These are phyloP conservation scores for Sporothrix globosa DNA, from an alignment of 2,329 filamentous ascomycete genomes.

Conservation along the genomic window DNA sequence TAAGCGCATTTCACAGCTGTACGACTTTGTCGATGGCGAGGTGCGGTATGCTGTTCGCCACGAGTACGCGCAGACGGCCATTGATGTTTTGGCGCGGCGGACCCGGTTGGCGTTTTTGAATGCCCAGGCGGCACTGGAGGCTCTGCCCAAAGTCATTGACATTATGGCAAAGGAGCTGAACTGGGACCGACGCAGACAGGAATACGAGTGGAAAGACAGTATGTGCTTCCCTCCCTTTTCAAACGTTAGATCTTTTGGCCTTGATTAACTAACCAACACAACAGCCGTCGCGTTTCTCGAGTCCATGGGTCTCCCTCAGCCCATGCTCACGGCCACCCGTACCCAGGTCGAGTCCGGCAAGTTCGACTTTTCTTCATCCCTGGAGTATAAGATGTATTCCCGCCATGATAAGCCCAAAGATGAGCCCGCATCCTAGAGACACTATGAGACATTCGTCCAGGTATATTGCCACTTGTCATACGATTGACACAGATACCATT, in stretches of 20 bases:
- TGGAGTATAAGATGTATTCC: constrained; percentile 66
- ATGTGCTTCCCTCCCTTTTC: background rate
- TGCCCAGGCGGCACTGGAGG: constrained; percentile 85
- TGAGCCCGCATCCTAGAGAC: constrained; percentile 34
- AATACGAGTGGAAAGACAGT: constrained; percentile 76
- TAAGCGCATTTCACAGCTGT: constrained; percentile 75
- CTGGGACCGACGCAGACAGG: constrained; percentile 74
- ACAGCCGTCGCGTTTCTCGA: constrained; percentile 59
- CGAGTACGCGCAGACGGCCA: constrained; percentile 89
- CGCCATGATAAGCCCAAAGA: constrained; percentile 59
- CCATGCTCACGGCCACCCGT: constrained; percentile 59
- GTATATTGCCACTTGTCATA: background rate
- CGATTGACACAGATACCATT: background rate
- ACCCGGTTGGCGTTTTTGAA: constrained; percentile 89
- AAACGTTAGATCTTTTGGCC: background rate
- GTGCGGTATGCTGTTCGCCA: constrained; percentile 83
- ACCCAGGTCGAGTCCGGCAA: constrained; percentile 64
- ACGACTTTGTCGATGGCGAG: constrained; percentile 91
- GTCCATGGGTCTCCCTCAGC: constrained; percentile 67
- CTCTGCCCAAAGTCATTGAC: constrained; percentile 82
- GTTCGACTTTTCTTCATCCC: constrained; percentile 59
- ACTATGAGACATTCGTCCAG: background rate
- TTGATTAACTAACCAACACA: background rate
- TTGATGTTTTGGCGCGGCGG: constrained; percentile 82
- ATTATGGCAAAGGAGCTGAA: constrained; percentile 83